Evolutionary conservation across 495 filamentous ascomycete genomes (phyloP), one percentile per base, ranked within the genome.

Genomic region (Penicillium egyptiacum): DNA sequence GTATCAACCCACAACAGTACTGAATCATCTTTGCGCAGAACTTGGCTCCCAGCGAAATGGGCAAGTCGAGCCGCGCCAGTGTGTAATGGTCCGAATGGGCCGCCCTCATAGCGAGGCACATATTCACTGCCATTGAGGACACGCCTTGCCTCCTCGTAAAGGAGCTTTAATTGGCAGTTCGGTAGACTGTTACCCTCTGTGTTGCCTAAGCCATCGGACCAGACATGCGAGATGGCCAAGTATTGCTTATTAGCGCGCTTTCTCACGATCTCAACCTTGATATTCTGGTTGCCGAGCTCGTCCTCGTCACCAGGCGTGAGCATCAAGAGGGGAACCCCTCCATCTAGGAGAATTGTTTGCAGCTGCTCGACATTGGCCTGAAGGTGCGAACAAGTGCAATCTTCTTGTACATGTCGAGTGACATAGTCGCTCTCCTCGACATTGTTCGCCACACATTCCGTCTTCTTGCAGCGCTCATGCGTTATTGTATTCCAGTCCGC

Each of bases 191-290:
- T 53, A 11, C 41, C 50, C n/a, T 53, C 11, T 4, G 33, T 16
- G 35, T 53, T 53, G 3, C 50, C 50, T 16, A 53, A 14, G 0
- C 50, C 50, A 30, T 53, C 50, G 9, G 50, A 53, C 50, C 58
- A 57, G 7, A 70, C 50, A 33, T 62, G 55, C 19, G 50, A 53
- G 39, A 53, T 30, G 7, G 50, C 35, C 7, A 53, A 12, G 33
- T 53, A 53, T 20, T 43, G 40, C 40, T 22, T 43, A 19, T 10
- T 19, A 4, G 12, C 2, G 10, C 40, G 40, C 40, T 43, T 43
- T 43, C 40, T 43, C 40, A 22, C 19, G 3, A 43, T 43, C 40
- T 43, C 40, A 43, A 14, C 10, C 19, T 43, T 23, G 40, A 43
- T 11, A 11, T 23, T 22, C 19, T 43, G 19, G 19, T 23, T 22